A percentile compares a stretch with the other conserved stretches of the same genome.
Conservation (phyloP, 129 eudicot genomes). For the Flaveria brownii region DNA sequence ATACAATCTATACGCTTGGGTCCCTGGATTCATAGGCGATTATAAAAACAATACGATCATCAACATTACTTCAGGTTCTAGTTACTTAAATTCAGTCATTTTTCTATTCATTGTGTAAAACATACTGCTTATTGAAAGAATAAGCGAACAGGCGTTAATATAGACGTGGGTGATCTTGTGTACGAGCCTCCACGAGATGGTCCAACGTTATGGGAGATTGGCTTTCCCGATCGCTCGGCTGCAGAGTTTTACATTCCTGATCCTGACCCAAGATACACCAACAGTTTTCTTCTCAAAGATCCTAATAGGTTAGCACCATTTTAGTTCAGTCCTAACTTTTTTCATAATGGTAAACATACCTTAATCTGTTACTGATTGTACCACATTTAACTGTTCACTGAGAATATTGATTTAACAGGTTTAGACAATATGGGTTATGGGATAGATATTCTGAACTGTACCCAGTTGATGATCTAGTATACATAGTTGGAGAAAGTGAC, state of each 20-base stretch:
- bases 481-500: conserved; percentile 50
- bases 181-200: conserved; percentile 84
- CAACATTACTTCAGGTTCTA: conserved; percentile 55
- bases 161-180: conserved; percentile 53
- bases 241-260: conserved; percentile 83
- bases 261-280: conserved; percentile 57
- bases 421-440: conserved; percentile 77
- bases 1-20: conserved; percentile 81
- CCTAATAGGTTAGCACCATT: conserved; percentile 48
- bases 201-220: conserved; percentile 90
- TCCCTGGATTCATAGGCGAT: conserved; percentile 83
- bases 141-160: conserved; percentile 15
- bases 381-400: background rate
- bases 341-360: background rate
- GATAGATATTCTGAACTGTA: conserved; percentile 52
- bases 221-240: conserved; percentile 81
- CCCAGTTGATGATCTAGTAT: conserved; percentile 54
- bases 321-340: background rate
- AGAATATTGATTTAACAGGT: conserved; percentile 38
- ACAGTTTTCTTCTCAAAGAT: conserved; percentile 45
- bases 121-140: background rate
- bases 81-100: background rate
- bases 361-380: background rate
- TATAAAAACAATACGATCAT: conserved; percentile 37
- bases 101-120: background rate